phyloP scores from a whole-genome alignment of 352 stramenopile genomes.

The Phytophthora citrophthora region DNA sequence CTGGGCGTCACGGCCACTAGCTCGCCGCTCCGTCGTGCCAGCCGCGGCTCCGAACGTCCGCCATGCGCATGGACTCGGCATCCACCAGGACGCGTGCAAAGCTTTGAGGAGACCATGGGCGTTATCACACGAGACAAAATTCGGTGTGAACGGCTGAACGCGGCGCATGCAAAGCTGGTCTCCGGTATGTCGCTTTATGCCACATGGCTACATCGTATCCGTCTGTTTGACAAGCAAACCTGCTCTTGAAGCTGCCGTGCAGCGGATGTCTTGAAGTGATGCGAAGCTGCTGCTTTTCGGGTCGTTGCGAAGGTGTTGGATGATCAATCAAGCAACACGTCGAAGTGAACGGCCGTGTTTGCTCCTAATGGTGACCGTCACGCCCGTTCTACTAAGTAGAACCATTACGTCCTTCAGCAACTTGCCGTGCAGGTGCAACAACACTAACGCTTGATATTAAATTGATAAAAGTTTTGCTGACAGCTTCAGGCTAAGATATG shows the following conservation, averaged over 20 bases:
- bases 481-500: too few relatives aligned
- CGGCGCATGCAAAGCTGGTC: background rate
- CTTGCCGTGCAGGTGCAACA: background rate
- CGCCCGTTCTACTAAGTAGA: background rate
- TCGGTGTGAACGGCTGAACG: too few relatives aligned
- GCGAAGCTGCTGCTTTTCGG: background rate
- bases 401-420: background rate
- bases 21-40: background rate
- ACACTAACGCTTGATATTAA: too few relatives aligned
- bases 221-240: background rate
- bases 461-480: too few relatives aligned
- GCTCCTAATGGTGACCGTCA: background rate
- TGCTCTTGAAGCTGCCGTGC: too few relatives aligned
- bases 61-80: constrained; percentile 1
- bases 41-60: constrained; percentile 15
- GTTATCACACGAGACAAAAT: background rate
- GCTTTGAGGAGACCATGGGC: background rate
- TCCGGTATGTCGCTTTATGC: background rate
- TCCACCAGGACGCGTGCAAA: background rate
- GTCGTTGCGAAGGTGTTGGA: background rate
- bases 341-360: background rate
- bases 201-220: constrained; percentile 5
- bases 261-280: too few relatives aligned
- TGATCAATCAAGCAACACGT: constrained; percentile 3
- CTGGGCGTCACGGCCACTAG: background rate